Evolutionary conservation across 169 alveolate species (phyloP).

Genomic region (Prorocentrum cordatum): DNA sequence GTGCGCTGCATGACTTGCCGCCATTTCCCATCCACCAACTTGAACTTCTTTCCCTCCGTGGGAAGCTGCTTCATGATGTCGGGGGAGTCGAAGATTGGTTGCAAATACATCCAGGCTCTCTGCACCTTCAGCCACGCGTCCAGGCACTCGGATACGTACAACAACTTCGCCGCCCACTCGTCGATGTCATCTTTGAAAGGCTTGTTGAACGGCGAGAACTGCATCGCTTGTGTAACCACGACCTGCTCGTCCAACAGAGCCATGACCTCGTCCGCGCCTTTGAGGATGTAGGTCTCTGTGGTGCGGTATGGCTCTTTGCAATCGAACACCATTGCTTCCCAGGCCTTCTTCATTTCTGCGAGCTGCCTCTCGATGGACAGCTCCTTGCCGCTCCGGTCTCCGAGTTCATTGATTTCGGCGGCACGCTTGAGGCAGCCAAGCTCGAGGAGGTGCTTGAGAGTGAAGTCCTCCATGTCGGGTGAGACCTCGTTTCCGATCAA

Average conservation of each 20-base stretch:
- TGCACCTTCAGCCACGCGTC: conserved; percentile 78
- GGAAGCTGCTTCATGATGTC: conserved; percentile 89
- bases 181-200: conserved; percentile 89
- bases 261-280: conserved; percentile 74
- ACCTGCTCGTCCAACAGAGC: conserved; percentile 89
- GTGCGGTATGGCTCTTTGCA: conserved; percentile 78
- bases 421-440: conserved; percentile 76
- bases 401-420: conserved; percentile 81
- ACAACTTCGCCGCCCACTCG: conserved; percentile 82
- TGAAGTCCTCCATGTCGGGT: conserved; percentile 80
- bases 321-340: conserved; percentile 83
- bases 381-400: conserved; percentile 85
- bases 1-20: conserved; percentile 79
- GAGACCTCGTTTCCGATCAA: conserved; percentile 79
- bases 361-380: conserved; percentile 79
- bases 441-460: conserved; percentile 79
- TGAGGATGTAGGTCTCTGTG: conserved; percentile 81
- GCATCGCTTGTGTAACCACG: conserved; percentile 87
- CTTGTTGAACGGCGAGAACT: conserved; percentile 88
- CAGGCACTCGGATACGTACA: conserved; percentile 82
- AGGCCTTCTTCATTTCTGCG: conserved; percentile 82
- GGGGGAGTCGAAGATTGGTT: conserved; percentile 91
- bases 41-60: conserved; percentile 88
- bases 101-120: conserved; percentile 89
- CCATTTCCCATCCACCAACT: conserved; percentile 87